Evolutionary conservation across 2,329 filamentous ascomycete species (phyloP).

Genomic region (Pseudopyrenochaeta lycopersici): DNA sequence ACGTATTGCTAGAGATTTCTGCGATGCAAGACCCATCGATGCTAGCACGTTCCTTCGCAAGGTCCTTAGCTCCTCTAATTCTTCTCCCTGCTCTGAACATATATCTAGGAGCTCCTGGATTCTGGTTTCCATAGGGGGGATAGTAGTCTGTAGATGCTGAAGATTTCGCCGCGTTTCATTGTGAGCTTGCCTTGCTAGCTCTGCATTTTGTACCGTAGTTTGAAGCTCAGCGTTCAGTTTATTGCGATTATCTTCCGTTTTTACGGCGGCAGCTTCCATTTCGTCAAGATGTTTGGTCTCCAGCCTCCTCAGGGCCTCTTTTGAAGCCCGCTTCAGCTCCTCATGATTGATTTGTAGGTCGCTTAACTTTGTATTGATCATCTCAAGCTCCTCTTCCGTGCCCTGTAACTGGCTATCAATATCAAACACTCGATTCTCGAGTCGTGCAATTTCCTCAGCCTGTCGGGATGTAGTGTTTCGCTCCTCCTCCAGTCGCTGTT

Average conservation of each 20-base stretch:
- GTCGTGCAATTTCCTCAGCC: slow-evolving; percentile 29
- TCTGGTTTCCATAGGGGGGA: slow-evolving; percentile 28
- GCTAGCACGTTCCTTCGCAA: slow-evolving; percentile 34
- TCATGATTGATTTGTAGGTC: slow-evolving; percentile 27
- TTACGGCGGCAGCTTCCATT: slow-evolving; percentile 18
- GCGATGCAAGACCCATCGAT: slow-evolving; percentile 31
- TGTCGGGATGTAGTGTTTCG: slow-evolving; percentile 15
- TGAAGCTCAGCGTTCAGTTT: slow-evolving; percentile 29
- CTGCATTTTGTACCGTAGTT: slow-evolving; percentile 11
- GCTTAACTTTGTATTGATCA: slow-evolving; percentile 17
- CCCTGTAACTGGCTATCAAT: slow-evolving; percentile 28
- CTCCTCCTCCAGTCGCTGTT: slow-evolving; percentile 35
- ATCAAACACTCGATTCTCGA: slow-evolving; percentile 26
- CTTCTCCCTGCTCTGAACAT: slow-evolving; percentile 39
- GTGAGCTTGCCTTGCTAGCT: slow-evolving; percentile 14
- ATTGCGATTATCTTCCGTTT: slow-evolving; percentile 21
- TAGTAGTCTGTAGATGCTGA: slow-evolving; percentile 19
- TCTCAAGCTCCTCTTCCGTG: slow-evolving; percentile 26
- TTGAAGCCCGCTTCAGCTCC: slow-evolving; percentile 29
- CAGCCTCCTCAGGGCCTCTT: slow-evolving; percentile 21
- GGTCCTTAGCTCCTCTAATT: slow-evolving; percentile 37
- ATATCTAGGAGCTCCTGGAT: slow-evolving; percentile 36
- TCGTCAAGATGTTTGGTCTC: slow-evolving; percentile 25
- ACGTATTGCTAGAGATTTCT: slow-evolving; percentile 16
- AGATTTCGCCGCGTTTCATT: slow-evolving; percentile 25